These are phyloP conservation scores for Tetrapyrgos nigripes DNA, from an alignment of 1,284 basidiomycete genomes.

Conservation along the genomic window DNA sequence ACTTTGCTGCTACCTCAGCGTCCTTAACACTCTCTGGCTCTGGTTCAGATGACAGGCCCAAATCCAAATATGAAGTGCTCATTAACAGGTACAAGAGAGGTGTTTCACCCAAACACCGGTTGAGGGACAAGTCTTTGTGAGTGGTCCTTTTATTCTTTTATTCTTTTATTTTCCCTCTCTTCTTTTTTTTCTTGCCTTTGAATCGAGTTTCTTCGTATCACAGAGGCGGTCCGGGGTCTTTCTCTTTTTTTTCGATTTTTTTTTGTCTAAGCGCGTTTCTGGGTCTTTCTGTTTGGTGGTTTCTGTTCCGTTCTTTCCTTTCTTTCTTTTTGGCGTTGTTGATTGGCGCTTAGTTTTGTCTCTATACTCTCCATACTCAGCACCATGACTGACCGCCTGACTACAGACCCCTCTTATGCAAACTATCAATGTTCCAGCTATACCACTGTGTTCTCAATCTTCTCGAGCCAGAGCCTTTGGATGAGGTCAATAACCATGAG, in stretches of 20 bases:
- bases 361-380: too few species aligned
- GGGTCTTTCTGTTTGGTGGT: conserved; percentile 49
- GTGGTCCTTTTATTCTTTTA: too few species aligned
- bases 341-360: background rate
- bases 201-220: too few species aligned
- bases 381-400: too few species aligned
- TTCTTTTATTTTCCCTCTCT: too few species aligned
- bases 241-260: conserved; percentile 80
- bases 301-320: conserved; percentile 53
- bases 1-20: too few species aligned
- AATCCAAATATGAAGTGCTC: conserved; percentile 55
- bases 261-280: conserved; percentile 69
- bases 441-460: background rate
- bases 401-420: conserved; percentile 56
- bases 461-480: too few species aligned
- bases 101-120: conserved; percentile 72
- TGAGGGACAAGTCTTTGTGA: too few species aligned
- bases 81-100: conserved; percentile 83
- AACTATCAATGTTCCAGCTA: conserved; percentile 50
- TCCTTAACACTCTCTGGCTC: too few species aligned
- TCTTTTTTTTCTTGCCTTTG: too few species aligned
- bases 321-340: background rate
- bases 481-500: too few species aligned
- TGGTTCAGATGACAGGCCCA: conserved; percentile 15
- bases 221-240: conserved; percentile 50